These are phyloP conservation scores for Solanum hybrid DNA, from an alignment of 305 asterid species.

Conservation along the genomic window DNA sequence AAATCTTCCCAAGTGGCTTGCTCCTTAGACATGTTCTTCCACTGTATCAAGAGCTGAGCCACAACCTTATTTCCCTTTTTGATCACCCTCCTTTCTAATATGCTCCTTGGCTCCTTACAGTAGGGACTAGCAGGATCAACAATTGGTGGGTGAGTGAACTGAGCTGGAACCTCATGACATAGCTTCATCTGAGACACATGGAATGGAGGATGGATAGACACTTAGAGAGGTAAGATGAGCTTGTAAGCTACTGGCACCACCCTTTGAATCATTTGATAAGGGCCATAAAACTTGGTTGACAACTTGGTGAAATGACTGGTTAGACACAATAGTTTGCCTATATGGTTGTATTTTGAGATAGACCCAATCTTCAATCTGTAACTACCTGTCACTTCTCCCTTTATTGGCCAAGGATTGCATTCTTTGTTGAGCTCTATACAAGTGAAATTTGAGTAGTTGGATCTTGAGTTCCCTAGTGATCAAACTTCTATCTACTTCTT, in stretches of 20 bases:
- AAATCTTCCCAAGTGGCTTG: not conserved
- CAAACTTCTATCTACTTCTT: not conserved
- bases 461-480: not conserved
- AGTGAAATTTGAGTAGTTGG: not conserved
- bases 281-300: not conserved
- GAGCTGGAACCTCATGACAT: not conserved
- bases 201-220: not conserved
- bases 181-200: not conserved
- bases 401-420: not conserved
- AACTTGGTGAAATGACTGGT: not conserved
- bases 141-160: not conserved
- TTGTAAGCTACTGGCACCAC: not conserved
- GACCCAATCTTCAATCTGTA: not conserved
- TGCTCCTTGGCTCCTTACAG: rapidly evolving
- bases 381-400: not conserved
- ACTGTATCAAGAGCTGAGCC: not conserved
- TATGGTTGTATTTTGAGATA: not conserved
- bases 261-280: not conserved
- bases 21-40: not conserved
- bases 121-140: not conserved
- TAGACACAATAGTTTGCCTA: not conserved
- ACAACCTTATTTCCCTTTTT: not conserved
- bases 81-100: not conserved
- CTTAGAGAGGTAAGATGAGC: too few species aligned
- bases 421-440: not conserved